Percentiles rank a stretch among this genome's conserved stretches.
phyloP scores from a whole-genome alignment of 306 rosid genomes.

The Malus sieversii region DNA sequence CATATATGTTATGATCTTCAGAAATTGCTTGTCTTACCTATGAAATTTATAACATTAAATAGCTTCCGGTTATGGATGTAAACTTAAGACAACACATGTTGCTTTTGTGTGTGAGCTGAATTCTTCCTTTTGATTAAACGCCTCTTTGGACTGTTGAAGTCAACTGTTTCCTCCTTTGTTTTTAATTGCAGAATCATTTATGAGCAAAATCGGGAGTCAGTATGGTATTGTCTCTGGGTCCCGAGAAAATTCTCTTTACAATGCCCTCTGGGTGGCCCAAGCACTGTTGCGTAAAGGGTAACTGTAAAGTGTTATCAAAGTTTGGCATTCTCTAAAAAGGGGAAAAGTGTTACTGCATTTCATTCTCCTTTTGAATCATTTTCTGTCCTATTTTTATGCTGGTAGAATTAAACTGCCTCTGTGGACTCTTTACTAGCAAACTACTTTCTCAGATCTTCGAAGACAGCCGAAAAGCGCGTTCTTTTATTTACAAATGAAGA shows the following conservation, averaged over 20 bases:
- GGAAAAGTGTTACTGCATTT: neutral
- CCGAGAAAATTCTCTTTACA: conserved; percentile 80
- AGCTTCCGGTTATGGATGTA: neutral
- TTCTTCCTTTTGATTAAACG: neutral
- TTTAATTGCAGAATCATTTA: conserved; percentile 53
- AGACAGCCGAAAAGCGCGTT: conserved; percentile 69
- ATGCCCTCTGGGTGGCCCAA: conserved; percentile 92
- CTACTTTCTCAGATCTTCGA: conserved; percentile 54
- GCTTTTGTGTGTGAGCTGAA: neutral
- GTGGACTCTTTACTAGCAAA: neutral
- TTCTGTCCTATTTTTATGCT: neutral
- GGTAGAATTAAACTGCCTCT: neutral
- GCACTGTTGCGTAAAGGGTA: conserved; percentile 93
- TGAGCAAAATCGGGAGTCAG: conserved; percentile 69
- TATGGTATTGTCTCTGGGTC: conserved; percentile 62
- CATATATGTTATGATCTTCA: neutral
- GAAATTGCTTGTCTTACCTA: neutral
- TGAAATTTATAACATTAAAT: neutral
- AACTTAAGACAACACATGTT: neutral
- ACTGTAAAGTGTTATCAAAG: neutral
- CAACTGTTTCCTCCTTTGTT: neutral
- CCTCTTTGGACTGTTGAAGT: neutral
- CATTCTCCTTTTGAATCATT: conserved; percentile 2
- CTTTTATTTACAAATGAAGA: conserved; percentile 89
- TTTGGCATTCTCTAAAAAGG: neutral